Evolutionary conservation across 1,284 basidiomycete species (phyloP), one percentile per base, ranked within the genome.

Genomic region (Heterobasidion occidentale): DNA sequence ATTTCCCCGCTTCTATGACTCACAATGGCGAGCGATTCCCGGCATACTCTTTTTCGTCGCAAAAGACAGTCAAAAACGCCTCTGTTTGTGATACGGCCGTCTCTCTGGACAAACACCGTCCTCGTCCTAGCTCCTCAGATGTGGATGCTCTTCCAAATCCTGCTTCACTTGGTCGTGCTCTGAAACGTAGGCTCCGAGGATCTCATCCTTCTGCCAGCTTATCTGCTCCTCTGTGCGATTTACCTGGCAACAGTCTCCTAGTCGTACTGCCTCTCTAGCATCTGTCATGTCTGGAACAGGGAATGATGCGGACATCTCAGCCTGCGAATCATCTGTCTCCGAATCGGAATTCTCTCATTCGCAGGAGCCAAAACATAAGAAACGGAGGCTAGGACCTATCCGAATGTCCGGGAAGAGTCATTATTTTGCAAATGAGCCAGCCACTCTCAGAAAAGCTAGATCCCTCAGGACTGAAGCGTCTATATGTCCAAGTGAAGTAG

Each of bases 401-500:
- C 7, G 36, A 17, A 17, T 20, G 15, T 12, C 14, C 47, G 19
- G 19, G 27, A 34, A 33, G 15, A 33, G 27, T 36, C 34, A 15
- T 17, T 27, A 48, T 27, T 27, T 27, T 54, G 34, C 53, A n/a
- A 17, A 7, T 7, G 53, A 49, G 35, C 55, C 55, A 11, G 51
- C 51, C 9, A 47, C 45, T 45, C 42, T 48, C 3, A n/a, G 45
- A 12, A 52, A 56, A 36, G 42, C 55, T 14, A 46, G 36, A 33
- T 56, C 55, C 34, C 49, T 46, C 20, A 38, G 45, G n/a, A 52
- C 55, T 17, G 55, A 52, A 5, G 35, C 34, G 2, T 56, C 55
- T 20, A 20, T 56, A 7, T 15, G 38, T 9, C n/a, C 9, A 9
- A 27, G 27, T 27, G 27, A 27, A 27, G 27, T 27, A 5, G 27